Conservation (phyloP, 495 filamentous ascomycete genomes). For the Astrothelium subdiscretum region DNA sequence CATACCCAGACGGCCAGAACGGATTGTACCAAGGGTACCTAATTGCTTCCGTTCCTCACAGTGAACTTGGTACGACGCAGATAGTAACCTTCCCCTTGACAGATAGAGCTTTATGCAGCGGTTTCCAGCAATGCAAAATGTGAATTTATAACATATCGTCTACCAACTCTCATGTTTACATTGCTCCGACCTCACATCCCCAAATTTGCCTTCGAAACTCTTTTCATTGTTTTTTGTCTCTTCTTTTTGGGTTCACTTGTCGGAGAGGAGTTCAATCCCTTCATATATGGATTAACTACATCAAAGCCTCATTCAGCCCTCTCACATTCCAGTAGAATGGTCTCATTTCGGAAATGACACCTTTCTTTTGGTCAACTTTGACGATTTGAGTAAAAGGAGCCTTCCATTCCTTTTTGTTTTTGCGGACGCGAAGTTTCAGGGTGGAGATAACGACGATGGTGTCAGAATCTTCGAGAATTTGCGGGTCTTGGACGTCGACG, state of each 20-base stretch:
- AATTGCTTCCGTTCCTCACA: no score
- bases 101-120: no score
- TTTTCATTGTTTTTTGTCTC: no score
- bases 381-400: background rate
- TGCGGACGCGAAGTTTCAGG: constrained; percentile 2
- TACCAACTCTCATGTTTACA: no score
- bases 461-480: constrained; percentile 1
- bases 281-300: background rate
- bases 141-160: no score
- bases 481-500: background rate
- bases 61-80: no score
- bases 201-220: no score
- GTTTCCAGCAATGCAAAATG: no score
- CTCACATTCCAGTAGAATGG: constrained; percentile 8
- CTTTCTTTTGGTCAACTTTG: constrained; percentile 2
- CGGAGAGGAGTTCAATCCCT: background rate
- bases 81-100: no score
- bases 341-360: background rate
- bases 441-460: background rate
- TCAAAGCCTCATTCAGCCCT: constrained; percentile 1
- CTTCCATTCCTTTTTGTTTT: background rate
- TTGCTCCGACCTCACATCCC: no score
- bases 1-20: no score
- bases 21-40: no score
- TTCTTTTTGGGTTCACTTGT: background rate